These are phyloP conservation scores for Trichosphaerium sp. DNA, from an alignment of 78 protist genomes.

Conservation along the genomic window DNA sequence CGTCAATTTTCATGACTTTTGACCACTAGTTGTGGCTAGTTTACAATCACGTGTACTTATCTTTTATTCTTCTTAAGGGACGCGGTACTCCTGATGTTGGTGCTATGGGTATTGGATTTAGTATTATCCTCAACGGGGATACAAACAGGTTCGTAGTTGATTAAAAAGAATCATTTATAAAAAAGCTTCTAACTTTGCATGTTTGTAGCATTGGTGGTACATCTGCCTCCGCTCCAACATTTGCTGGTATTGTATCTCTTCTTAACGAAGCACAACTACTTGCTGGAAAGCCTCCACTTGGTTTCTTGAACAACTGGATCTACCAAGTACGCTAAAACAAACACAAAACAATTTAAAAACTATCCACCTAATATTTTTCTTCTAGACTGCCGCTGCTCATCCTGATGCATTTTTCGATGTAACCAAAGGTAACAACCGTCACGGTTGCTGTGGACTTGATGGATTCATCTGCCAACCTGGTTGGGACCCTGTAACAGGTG, in stretches of 20 bases:
- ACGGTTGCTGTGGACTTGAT: background rate
- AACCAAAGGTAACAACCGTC: background rate
- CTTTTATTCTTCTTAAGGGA: no score
- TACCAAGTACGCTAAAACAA: no score
- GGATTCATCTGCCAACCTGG: constrained; percentile 5
- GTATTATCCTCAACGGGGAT: background rate
- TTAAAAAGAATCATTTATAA: no score
- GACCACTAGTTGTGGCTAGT: no score
- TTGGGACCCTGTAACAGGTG: constrained; percentile 29
- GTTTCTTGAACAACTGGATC: constrained; percentile 31
- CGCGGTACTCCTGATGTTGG: constrained; percentile 30
- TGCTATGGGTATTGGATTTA: background rate
- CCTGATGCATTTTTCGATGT: constrained; percentile 20
- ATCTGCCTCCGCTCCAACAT: constrained; percentile 4
- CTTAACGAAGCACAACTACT: constrained; percentile 5
- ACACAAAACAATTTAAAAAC: no score
- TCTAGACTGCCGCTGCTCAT: background rate
- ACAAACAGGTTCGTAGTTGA: no score
- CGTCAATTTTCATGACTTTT: no score
- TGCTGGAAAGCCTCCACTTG: constrained; percentile 5
- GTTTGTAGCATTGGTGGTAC: no score
- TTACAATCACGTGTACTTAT: no score
- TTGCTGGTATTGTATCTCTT: constrained; percentile 1
- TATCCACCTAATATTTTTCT: no score
- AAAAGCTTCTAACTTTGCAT: no score